A percentile compares a stretch with the other conserved stretches of the same genome.
These are phyloP conservation scores for Phytophthora agathidicida DNA, from an alignment of 352 stramenopile genomes.

Conservation along the genomic window DNA sequence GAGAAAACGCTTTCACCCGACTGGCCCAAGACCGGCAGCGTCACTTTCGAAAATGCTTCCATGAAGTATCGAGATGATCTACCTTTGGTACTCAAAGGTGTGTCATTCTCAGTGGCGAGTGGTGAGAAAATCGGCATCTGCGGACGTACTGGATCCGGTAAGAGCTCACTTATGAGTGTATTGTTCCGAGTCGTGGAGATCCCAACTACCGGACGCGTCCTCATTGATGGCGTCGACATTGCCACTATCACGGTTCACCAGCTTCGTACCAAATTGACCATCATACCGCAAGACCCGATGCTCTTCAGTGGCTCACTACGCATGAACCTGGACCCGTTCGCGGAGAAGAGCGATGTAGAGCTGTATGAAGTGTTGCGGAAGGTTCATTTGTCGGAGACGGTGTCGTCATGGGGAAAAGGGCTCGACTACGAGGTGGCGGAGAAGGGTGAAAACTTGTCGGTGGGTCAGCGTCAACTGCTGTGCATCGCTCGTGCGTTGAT, in stretches of 20 bases:
- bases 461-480: conserved; percentile 95
- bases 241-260: conserved; percentile 37
- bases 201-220: conserved; percentile 53
- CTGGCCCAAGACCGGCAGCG: conserved; percentile 46
- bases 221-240: conserved; percentile 89
- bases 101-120: conserved; percentile 58
- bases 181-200: conserved; percentile 49
- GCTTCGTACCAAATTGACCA: conserved; percentile 43
- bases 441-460: conserved; percentile 94
- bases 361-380: conserved; percentile 48
- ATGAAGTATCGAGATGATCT: conserved; percentile 55
- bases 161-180: conserved; percentile 48
- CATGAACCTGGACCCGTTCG: conserved; percentile 92
- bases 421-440: conserved; percentile 92
- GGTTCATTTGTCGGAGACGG: conserved; percentile 60
- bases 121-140: conserved; percentile 85
- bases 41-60: conserved; percentile 48
- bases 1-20: conserved; percentile 6
- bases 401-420: conserved; percentile 56
- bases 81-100: conserved; percentile 42
- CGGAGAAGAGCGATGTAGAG: conserved; percentile 56
- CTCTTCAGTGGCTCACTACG: conserved; percentile 90
- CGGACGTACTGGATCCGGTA: conserved; percentile 49
- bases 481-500: conserved; percentile 95
- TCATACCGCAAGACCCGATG: conserved; percentile 90